phyloP scores from a whole-genome alignment of 176 grass and related monocot species.

The Oryza officinalis region DNA sequence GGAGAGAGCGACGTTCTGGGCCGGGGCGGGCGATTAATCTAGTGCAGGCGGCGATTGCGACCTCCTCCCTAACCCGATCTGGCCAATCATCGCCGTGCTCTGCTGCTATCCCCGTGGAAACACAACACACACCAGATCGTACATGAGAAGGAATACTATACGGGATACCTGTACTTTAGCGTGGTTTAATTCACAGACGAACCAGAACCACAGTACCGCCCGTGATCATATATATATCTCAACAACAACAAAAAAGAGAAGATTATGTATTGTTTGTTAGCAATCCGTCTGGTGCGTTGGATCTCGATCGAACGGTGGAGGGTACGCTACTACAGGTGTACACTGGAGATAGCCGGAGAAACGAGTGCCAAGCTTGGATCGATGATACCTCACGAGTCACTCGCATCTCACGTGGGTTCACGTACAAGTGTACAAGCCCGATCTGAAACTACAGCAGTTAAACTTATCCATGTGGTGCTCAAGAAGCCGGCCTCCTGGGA shows the following conservation, averaged over 20 bases:
- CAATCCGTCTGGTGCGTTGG: not conserved
- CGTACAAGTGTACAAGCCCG: not conserved
- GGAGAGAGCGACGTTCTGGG: conserved; percentile 26
- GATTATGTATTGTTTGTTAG: not conserved
- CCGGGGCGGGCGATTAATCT: conserved; percentile 31
- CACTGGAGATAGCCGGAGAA: not conserved
- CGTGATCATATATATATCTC: not conserved
- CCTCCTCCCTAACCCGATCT: conserved; percentile 54
- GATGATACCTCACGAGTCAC: not conserved
- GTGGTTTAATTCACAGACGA: not conserved
- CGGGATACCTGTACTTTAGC: conserved; percentile 11
- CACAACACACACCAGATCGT: not conserved
- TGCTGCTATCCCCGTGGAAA: not conserved
- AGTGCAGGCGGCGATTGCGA: conserved; percentile 54
- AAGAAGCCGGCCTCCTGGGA: not conserved
- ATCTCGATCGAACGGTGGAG: not conserved
- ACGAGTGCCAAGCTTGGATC: not conserved
- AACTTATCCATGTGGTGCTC: conserved; percentile 15
- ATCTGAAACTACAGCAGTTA: conserved; percentile 28
- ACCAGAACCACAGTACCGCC: not conserved
- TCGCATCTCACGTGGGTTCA: conserved; percentile 40
- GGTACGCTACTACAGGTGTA: not conserved
- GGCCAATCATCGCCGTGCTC: conserved; percentile 31
- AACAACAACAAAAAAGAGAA: not conserved
- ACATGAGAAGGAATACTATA: conserved; percentile 15